Percentiles rank a stretch among this genome's conserved stretches.
Conservation (phyloP, 176 grass and related monocot species). For the Oryza coarctata region DNA sequence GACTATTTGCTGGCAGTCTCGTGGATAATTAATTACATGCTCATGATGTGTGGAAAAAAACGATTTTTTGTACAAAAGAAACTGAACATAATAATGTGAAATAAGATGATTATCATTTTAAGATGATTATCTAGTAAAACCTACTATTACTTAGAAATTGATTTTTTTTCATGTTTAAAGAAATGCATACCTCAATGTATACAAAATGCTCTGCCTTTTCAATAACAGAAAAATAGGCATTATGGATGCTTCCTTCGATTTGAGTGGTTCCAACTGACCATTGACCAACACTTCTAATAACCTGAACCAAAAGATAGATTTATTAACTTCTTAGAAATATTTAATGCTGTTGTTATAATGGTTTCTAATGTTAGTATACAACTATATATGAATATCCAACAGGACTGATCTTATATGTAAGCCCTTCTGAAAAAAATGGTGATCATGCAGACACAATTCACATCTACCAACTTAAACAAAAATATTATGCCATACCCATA, state of each 20-base stretch:
- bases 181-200: slow-evolving; percentile 81
- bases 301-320: slow-evolving; percentile 41
- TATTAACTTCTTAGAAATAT: slow-evolving; percentile 5
- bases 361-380: not conserved
- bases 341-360: slow-evolving; percentile 11
- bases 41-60: not conserved
- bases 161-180: slow-evolving; percentile 10
- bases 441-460: not conserved
- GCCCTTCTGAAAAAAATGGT: not conserved
- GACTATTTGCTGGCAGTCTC: not conserved
- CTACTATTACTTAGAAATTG: slow-evolving; percentile 23
- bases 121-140: slow-evolving; percentile 5
- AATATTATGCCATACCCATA: not conserved
- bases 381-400: not conserved
- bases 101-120: slow-evolving; percentile 1
- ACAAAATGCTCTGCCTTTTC: slow-evolving; percentile 94
- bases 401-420: slow-evolving; percentile 1
- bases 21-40: not conserved
- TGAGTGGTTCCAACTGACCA: slow-evolving; percentile 98
- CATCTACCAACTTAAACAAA: not conserved
- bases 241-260: slow-evolving; percentile 97
- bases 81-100: not conserved
- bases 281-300: slow-evolving; percentile 94
- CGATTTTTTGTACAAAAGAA: not conserved
- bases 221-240: slow-evolving; percentile 86